These are phyloP conservation scores for Chytriomyces hyalinus DNA, from an alignment of 192 early-diverging fungal species.

Conservation along the genomic window DNA sequence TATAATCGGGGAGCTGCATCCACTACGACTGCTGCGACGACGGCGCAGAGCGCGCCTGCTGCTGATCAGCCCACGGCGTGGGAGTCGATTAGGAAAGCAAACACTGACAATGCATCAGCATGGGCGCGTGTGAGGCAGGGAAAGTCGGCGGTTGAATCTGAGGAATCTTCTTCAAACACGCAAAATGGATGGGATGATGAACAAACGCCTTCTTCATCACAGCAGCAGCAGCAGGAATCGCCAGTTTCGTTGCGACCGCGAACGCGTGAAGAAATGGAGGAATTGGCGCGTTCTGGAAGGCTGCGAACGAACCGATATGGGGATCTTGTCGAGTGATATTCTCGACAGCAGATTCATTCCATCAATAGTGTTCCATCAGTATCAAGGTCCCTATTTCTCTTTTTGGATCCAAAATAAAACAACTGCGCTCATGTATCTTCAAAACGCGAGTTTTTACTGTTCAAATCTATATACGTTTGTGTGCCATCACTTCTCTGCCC, in stretches of 20 bases:
- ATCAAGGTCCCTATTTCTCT: neutral
- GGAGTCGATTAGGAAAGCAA: neutral
- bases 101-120: neutral
- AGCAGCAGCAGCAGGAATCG: too few relatives aligned
- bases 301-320: constrained; percentile 7
- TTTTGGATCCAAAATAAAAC: neutral
- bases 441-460: neutral
- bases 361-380: too few relatives aligned
- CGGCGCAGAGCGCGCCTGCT: neutral
- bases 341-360: too few relatives aligned
- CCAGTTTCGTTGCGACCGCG: constrained; percentile 1
- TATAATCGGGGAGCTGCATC: neutral
- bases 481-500: neutral
- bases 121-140: constrained; percentile 8
- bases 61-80: neutral
- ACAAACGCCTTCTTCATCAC: too few relatives aligned
- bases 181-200: neutral
- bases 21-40: neutral
- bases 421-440: neutral
- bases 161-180: neutral
- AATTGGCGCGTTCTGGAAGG: neutral
- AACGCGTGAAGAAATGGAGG: constrained; percentile 19
- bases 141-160: neutral
- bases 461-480: neutral
- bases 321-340: neutral